Conservation (phyloP, 257 asterid species). For the Solanum chilense region DNA sequence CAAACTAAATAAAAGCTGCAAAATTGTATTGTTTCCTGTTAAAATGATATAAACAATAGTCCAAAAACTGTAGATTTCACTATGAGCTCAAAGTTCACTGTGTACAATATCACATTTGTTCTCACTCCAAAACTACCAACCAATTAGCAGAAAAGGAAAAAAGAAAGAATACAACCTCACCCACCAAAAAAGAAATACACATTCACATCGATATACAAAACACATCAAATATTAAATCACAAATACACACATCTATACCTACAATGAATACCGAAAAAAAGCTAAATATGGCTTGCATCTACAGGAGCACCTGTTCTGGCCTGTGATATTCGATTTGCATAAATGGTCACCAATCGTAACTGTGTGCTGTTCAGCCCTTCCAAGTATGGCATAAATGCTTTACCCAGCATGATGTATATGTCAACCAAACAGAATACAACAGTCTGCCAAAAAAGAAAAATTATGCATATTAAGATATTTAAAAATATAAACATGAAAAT, state of each 20-base stretch:
- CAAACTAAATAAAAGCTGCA: not conserved
- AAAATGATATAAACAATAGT: not conserved
- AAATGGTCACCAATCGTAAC: slow-evolving; percentile 77
- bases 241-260: slow-evolving; percentile 11
- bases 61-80: not conserved
- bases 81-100: not conserved
- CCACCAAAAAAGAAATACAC: not conserved
- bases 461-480: not conserved
- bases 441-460: slow-evolving; percentile 44
- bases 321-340: slow-evolving; percentile 95
- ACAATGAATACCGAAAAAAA: not conserved
- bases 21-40: not conserved
- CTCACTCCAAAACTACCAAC: not conserved
- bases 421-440: slow-evolving; percentile 98
- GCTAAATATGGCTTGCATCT: slow-evolving; percentile 44
- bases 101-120: not conserved
- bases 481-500: not conserved
- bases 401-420: slow-evolving; percentile 91
- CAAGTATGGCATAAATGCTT: slow-evolving; percentile 84
- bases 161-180: not conserved
- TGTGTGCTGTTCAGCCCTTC: slow-evolving; percentile 92
- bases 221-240: not conserved
- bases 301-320: slow-evolving; percentile 84
- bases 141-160: not conserved
- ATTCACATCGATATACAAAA: slow-evolving; percentile 6